phyloP scores from a whole-genome alignment of 495 filamentous ascomycete species.

The Penicillium nucicola region DNA sequence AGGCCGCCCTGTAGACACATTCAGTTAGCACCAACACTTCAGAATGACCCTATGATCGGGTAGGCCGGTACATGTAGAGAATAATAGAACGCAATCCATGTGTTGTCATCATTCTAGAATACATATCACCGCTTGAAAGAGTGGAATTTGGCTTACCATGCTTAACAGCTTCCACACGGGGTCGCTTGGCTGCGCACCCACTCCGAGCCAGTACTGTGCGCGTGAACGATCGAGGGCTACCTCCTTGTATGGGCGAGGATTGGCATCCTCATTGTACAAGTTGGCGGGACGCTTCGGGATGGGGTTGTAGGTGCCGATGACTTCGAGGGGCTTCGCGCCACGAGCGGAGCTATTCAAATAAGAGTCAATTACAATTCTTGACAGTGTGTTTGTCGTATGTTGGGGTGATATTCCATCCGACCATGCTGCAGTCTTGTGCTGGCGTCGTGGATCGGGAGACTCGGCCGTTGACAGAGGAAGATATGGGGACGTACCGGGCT shows the following conservation, averaged over 20 bases:
- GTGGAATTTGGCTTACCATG: constrained; percentile 59
- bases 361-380: not conserved
- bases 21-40: not conserved
- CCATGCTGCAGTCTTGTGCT: not conserved
- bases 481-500: constrained; percentile 64
- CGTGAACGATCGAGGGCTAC: constrained; percentile 78
- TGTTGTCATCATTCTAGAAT: not conserved
- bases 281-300: constrained; percentile 64
- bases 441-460: not conserved
- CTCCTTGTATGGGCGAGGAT: constrained; percentile 70
- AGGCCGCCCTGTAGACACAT: constrained; percentile 24
- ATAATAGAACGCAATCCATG: not conserved
- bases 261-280: constrained; percentile 60
- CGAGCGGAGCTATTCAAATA: constrained; percentile 55
- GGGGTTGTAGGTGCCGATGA: constrained; percentile 93
- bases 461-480: not conserved
- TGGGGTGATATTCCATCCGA: not conserved
- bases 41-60: not conserved
- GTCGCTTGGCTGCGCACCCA: constrained; percentile 91
- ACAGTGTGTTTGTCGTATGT: not conserved
- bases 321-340: constrained; percentile 85
- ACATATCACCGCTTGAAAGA: not conserved
- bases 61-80: not conserved
- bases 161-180: constrained; percentile 79
- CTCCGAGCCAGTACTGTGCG: constrained; percentile 94